phyloP scores from a whole-genome alignment of 202 grass and related monocot species.

The Schoenoplectus triqueter region DNA sequence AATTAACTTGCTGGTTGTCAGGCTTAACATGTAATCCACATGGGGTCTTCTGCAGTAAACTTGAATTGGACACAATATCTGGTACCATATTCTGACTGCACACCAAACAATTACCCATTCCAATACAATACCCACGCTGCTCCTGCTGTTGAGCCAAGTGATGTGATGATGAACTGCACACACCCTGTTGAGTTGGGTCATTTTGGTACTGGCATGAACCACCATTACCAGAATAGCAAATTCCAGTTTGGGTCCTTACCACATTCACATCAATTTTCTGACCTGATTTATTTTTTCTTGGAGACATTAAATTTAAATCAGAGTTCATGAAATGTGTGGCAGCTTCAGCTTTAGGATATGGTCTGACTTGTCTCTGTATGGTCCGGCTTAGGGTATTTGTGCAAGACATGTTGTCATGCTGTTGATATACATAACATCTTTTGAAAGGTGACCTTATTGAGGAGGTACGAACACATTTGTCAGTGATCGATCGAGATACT shows the following conservation, averaged over 20 bases:
- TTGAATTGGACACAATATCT: not conserved
- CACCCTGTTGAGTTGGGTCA: slow-evolving; percentile 5
- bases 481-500: not conserved
- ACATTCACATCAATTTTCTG: not conserved
- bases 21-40: not conserved
- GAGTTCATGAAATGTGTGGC: not conserved
- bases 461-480: not conserved
- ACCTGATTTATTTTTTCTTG: not conserved
- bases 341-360: slow-evolving; percentile 3
- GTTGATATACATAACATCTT: not conserved
- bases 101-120: not conserved
- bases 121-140: not conserved
- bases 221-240: not conserved
- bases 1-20: not conserved
- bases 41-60: not conserved
- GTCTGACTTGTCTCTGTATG: not conserved
- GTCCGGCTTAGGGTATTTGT: not conserved
- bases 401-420: not conserved
- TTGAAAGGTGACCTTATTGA: not conserved
- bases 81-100: not conserved
- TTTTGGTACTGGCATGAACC: not conserved
- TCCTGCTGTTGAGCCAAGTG: not conserved
- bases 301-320: not conserved
- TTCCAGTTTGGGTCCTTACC: not conserved
- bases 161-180: not conserved